Percentiles rank a stretch among this genome's conserved stretches.
Evolutionary conservation across 1,139 yeast species (phyloP).

Genomic region (Candida tetrigidarum): DNA sequence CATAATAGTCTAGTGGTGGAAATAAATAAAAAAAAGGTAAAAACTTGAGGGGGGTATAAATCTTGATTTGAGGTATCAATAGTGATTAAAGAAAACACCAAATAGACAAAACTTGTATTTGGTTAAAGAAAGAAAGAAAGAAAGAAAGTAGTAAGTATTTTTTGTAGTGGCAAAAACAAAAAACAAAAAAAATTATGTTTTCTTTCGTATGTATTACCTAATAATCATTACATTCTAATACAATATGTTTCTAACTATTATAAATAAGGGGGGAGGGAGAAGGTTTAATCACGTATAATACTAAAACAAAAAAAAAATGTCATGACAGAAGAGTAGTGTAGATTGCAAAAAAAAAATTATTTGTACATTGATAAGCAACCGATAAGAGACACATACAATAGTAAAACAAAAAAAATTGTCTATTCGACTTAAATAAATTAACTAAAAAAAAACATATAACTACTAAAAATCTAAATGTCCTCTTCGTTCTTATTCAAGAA

Average conservation of each 20-base stretch:
- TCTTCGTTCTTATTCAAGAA: too few relatives aligned
- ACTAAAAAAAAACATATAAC: not conserved
- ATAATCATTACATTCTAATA: too few relatives aligned
- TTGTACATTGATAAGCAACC: not conserved
- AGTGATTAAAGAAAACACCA: too few relatives aligned
- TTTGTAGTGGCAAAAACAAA: too few relatives aligned
- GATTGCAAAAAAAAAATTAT: not conserved
- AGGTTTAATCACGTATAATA: not conserved
- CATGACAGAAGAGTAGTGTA: not conserved
- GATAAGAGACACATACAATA: not conserved
- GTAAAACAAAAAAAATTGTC: constrained; percentile 1
- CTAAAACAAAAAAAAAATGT: not conserved
- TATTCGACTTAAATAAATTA: not conserved
- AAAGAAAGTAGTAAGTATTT: too few relatives aligned
- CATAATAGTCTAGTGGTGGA: constrained; percentile 12
- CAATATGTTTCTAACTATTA: too few relatives aligned
- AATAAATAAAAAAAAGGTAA: not conserved
- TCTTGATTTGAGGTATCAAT: too few relatives aligned
- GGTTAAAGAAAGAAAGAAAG: too few relatives aligned
- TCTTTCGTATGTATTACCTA: too few relatives aligned
- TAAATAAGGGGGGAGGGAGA: not conserved
- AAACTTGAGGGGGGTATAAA: too few relatives aligned
- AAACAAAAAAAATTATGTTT: too few relatives aligned
- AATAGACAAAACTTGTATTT: too few relatives aligned
- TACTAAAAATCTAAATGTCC: not conserved